These are phyloP conservation scores for Articulospora tetracladia DNA, from an alignment of 495 filamentous ascomycete species.

Conservation along the genomic window DNA sequence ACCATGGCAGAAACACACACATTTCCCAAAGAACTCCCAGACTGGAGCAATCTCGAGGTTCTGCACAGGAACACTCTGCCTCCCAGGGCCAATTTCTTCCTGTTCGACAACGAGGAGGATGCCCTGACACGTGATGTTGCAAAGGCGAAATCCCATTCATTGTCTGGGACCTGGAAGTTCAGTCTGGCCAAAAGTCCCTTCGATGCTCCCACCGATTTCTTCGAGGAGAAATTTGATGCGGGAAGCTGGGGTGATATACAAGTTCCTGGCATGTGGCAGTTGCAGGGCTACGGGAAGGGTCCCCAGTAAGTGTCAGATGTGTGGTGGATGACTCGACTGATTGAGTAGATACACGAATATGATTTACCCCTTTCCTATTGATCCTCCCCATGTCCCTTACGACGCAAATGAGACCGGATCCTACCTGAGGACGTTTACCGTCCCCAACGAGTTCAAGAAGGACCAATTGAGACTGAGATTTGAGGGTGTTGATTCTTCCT, in stretches of 20 bases:
- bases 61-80: slow-evolving; percentile 60
- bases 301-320: slow-evolving; percentile 14
- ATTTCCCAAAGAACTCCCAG: slow-evolving; percentile 24
- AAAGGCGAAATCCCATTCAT: slow-evolving; percentile 29
- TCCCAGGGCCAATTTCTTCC: slow-evolving; percentile 56
- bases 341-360: slow-evolving; percentile 62
- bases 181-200: slow-evolving; percentile 21
- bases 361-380: slow-evolving; percentile 57
- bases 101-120: slow-evolving; percentile 36
- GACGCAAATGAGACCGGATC: slow-evolving; percentile 63
- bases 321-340: not conserved
- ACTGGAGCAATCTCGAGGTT: slow-evolving; percentile 58
- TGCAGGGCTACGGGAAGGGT: slow-evolving; percentile 56
- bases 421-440: slow-evolving; percentile 53
- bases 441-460: slow-evolving; percentile 22
- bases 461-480: slow-evolving; percentile 51
- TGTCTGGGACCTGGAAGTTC: slow-evolving; percentile 61
- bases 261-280: slow-evolving; percentile 69
- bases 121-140: slow-evolving; percentile 28
- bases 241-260: slow-evolving; percentile 50
- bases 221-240: slow-evolving; percentile 14
- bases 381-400: slow-evolving; percentile 55
- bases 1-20: slow-evolving; percentile 18
- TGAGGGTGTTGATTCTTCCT: slow-evolving; percentile 68
- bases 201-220: slow-evolving; percentile 15